phyloP scores from a whole-genome alignment of 202 grass and related monocot species.

The Setaria italica region DNA sequence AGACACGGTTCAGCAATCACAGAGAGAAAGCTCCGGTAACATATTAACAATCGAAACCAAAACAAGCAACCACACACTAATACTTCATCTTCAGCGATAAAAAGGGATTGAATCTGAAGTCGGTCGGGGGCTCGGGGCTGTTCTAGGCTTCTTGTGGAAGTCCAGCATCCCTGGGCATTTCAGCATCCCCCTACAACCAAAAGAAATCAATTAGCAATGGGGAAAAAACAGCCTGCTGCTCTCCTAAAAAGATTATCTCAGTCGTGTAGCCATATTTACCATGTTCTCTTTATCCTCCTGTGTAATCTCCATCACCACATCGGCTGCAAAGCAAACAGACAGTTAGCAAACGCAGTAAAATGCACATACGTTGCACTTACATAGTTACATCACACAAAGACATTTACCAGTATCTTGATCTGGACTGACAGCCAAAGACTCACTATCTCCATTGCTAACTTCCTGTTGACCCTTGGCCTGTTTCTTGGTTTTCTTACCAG shows the following conservation, averaged over 20 bases:
- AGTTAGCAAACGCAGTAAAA: conserved; percentile 1
- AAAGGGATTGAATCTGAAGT: conserved; percentile 82
- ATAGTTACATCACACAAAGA: neutral
- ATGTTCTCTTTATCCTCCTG: conserved; percentile 89
- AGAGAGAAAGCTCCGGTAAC: conserved; percentile 12
- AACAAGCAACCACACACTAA: conserved; percentile 56
- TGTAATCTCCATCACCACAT: conserved; percentile 46
- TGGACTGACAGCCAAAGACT: conserved; percentile 14
- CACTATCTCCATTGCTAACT: conserved; percentile 48
- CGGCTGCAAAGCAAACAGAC: conserved; percentile 41
- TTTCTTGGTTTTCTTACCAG: conserved; percentile 65
- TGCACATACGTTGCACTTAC: neutral
- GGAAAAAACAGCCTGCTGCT: neutral
- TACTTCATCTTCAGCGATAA: conserved; percentile 75
- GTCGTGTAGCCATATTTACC: conserved; percentile 47
- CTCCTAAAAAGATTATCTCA: neutral
- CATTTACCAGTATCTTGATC: conserved; percentile 58
- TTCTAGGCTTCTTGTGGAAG: conserved; percentile 54
- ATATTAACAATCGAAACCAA: conserved; percentile 41
- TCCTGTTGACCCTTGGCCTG: conserved; percentile 46
- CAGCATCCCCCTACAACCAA: conserved; percentile 57
- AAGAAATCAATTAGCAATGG: conserved; percentile 11
- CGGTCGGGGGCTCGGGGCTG: neutral
- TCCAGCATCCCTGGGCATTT: conserved; percentile 40
- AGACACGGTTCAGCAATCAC: neutral